These are phyloP conservation scores for Artemisia argyi DNA, from an alignment of 129 eudicot genomes.

Conservation along the genomic window DNA sequence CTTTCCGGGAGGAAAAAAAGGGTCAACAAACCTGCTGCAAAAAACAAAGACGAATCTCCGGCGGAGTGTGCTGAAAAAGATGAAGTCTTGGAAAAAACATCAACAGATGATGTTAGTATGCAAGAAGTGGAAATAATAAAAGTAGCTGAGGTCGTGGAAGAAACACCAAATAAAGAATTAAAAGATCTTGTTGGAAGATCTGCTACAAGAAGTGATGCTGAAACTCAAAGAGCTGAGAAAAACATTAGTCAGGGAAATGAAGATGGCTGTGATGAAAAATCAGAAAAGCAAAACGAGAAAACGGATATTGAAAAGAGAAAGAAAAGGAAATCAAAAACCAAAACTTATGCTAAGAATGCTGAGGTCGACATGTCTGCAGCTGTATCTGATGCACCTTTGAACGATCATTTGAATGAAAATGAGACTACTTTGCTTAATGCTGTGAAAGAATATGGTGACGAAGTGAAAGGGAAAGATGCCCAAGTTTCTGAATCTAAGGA, in stretches of 20 bases:
- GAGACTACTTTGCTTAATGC: too few species aligned
- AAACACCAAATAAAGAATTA: slow-evolving; percentile 7
- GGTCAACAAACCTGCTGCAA: too few species aligned
- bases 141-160: slow-evolving; percentile 18
- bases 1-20: too few species aligned
- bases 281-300: slow-evolving; percentile 30
- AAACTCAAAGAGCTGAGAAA: background rate
- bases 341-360: slow-evolving; percentile 17
- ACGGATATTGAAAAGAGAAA: slow-evolving; percentile 23
- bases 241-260: slow-evolving; percentile 12
- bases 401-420: too few species aligned
- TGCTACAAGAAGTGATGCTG: background rate
- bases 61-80: background rate
- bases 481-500: slow-evolving; percentile 19
- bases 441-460: too few species aligned
- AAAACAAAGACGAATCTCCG: too few species aligned
- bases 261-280: background rate
- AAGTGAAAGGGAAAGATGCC: too few species aligned
- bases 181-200: slow-evolving; percentile 1
- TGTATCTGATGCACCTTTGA: too few species aligned
- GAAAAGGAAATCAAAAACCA: slow-evolving; percentile 27
- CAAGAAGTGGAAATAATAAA: slow-evolving; percentile 15
- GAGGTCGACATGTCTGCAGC: too few species aligned
- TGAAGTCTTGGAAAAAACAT: slow-evolving; percentile 26
- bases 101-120: background rate